Evolutionary conservation across 495 filamentous ascomycete species (phyloP), one percentile per base, ranked within the genome.

Genomic region (Neurospora tetrasperma): DNA sequence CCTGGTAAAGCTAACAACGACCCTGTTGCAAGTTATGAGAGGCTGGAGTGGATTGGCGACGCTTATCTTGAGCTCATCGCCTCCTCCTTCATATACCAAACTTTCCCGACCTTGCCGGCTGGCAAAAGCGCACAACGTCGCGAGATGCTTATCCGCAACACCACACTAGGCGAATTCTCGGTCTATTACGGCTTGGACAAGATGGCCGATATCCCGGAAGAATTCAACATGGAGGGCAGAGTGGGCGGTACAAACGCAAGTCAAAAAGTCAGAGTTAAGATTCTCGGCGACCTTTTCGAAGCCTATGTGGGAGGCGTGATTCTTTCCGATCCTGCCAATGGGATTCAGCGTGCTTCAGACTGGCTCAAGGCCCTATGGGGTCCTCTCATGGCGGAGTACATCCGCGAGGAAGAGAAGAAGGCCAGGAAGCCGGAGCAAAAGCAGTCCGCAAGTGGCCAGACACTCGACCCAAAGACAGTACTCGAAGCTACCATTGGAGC

Each of bases 261-360:
- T 41, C 85, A 88, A 68, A 86, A 86, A 73, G 85, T 86, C 74
- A 86, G 83, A 40, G 82, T 75, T 38, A 97, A 97, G 79, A 88
- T 90, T 20, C 82, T 89, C 69, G 94, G 89, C 10, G 94, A 97
- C 80, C 86, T 97, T 10, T 94, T 97, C 77, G 94, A 97, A 80
- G 90, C 94, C 2, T 97, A 95, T 79, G 87, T 94, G 11, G 94
- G 92, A 23, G 94, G 92, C 14, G 79, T 93, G 35, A 86, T 96
- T 62, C 80, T 93, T 10, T 89, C 89, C 14, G 85, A 92, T 76
- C 82, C 88, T 0, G 79, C 77, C 12, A 76, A 87, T 54, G 93
- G 93, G 8, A 86, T 91, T 69, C 73, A 77, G 70, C 83, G 83
- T 18, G 90, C 84, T 9, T 85, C 90, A 71, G 74, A 85, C 35